These are phyloP conservation scores for Boletus vermiculosoides DNA, from an alignment of 768 basidiomycete species.

Conservation along the genomic window DNA sequence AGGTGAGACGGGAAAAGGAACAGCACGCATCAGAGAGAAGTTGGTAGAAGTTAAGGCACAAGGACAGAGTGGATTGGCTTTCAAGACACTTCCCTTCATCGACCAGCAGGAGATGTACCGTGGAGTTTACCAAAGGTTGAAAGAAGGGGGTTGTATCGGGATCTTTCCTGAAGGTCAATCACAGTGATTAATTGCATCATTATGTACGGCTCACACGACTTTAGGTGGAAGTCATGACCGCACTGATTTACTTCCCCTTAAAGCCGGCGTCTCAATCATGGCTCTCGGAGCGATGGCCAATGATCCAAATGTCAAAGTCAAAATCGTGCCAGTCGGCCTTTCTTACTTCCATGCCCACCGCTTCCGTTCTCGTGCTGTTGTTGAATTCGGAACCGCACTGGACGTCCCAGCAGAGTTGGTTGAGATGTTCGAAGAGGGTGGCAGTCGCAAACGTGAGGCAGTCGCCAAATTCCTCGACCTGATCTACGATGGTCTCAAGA, in stretches of 20 bases:
- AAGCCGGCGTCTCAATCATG: slow-evolving; percentile 98
- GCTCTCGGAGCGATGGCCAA: slow-evolving; percentile 97
- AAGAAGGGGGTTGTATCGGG: slow-evolving; percentile 86
- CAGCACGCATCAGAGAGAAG: slow-evolving; percentile 64
- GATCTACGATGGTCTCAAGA: slow-evolving; percentile 91
- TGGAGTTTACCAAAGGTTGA: slow-evolving; percentile 84
- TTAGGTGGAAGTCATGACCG: slow-evolving; percentile 97
- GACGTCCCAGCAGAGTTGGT: slow-evolving; percentile 90
- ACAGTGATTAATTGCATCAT: not conserved
- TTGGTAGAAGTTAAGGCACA: slow-evolving; percentile 54
- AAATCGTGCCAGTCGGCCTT: slow-evolving; percentile 84
- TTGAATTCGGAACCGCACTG: slow-evolving; percentile 91
- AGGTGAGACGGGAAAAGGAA: slow-evolving; percentile 75
- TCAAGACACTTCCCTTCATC: slow-evolving; percentile 82
- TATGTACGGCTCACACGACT: slow-evolving; percentile 1
- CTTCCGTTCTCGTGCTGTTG: slow-evolving; percentile 94
- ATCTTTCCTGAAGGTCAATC: slow-evolving; percentile 94
- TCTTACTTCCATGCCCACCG: slow-evolving; percentile 77
- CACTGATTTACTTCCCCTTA: slow-evolving; percentile 91
- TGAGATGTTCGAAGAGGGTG: slow-evolving; percentile 89
- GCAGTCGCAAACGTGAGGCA: slow-evolving; percentile 83
- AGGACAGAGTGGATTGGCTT: slow-evolving; percentile 64
- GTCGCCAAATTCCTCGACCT: slow-evolving; percentile 86
- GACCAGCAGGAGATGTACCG: slow-evolving; percentile 96
- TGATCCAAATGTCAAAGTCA: slow-evolving; percentile 80